A percentile compares a stretch with the other conserved stretches of the same genome.
These are phyloP conservation scores for Nothopassalora personata DNA, from an alignment of 2,329 filamentous ascomycete genomes.

Conservation along the genomic window DNA sequence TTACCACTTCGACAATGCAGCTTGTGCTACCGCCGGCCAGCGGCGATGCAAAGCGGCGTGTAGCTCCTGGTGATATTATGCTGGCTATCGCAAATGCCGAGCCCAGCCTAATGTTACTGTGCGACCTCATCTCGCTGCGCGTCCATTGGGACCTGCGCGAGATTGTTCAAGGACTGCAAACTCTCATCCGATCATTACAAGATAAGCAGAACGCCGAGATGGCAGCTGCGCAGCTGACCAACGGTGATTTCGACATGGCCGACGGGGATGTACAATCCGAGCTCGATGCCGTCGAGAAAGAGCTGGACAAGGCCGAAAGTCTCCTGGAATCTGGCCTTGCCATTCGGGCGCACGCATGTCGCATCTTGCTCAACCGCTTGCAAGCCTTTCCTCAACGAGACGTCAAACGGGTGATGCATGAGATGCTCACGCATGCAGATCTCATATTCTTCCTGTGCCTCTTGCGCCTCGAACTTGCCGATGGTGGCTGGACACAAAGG, in stretches of 20 bases:
- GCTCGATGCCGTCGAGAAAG: constrained; percentile 40
- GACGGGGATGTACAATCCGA: constrained; percentile 31
- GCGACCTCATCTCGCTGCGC: constrained; percentile 56
- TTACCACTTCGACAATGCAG: constrained; percentile 42
- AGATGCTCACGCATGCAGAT: constrained; percentile 60
- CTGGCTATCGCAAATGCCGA: constrained; percentile 60
- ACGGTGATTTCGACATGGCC: constrained; percentile 45
- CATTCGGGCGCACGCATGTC: constrained; percentile 59
- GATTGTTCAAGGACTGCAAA: constrained; percentile 59
- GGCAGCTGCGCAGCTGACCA: constrained; percentile 12
- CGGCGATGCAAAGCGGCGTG: constrained; percentile 35
- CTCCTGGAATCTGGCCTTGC: constrained; percentile 61
- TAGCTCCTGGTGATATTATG: constrained; percentile 54
- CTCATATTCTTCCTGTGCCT: constrained; percentile 67
- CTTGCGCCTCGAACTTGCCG: constrained; percentile 65
- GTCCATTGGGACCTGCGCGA: constrained; percentile 63
- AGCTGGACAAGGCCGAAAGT: constrained; percentile 63
- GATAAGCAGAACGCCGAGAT: constrained; percentile 22
- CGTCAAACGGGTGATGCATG: constrained; percentile 60
- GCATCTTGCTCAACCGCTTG: constrained; percentile 64
- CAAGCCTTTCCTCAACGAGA: constrained; percentile 57
- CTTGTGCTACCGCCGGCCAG: constrained; percentile 30
- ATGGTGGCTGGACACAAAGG: constrained; percentile 68
- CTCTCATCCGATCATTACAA: constrained; percentile 65
- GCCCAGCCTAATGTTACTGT: constrained; percentile 60